These are phyloP conservation scores for Sphaerosporella brunnea DNA, from an alignment of 495 filamentous ascomycete species.

Conservation along the genomic window DNA sequence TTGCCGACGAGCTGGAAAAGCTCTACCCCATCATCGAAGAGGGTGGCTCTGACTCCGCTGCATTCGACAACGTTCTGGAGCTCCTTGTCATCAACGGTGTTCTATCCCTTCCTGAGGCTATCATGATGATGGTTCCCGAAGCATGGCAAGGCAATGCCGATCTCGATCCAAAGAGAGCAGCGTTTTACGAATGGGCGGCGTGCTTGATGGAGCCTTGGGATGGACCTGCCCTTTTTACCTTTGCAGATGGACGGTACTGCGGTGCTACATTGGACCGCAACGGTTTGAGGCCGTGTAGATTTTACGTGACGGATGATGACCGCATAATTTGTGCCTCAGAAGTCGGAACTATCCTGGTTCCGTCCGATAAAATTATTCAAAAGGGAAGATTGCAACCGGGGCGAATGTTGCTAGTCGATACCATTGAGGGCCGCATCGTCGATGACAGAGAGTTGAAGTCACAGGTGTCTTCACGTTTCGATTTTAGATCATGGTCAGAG, in stretches of 20 bases:
- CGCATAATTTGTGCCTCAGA: slow-evolving; percentile 97
- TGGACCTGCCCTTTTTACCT: slow-evolving; percentile 92
- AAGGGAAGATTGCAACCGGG: slow-evolving; percentile 93
- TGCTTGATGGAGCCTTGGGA: slow-evolving; percentile 99
- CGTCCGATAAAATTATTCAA: slow-evolving; percentile 76
- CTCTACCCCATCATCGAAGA: slow-evolving; percentile 95
- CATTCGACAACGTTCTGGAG: slow-evolving; percentile 96
- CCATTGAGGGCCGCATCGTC: slow-evolving; percentile 84
- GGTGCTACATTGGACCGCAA: slow-evolving; percentile 98
- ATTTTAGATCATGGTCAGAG: slow-evolving; percentile 81
- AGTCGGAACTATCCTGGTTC: slow-evolving; percentile 84
- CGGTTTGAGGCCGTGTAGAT: slow-evolving; percentile 88
- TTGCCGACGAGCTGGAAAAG: slow-evolving; percentile 78
- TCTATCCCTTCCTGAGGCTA: slow-evolving; percentile 86
- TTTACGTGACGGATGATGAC: slow-evolving; percentile 96
- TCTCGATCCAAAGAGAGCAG: slow-evolving; percentile 91
- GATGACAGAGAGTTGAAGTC: slow-evolving; percentile 89
- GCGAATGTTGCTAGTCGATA: slow-evolving; percentile 96
- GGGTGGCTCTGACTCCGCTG: slow-evolving; percentile 92
- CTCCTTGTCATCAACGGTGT: slow-evolving; percentile 92
- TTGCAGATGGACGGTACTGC: slow-evolving; percentile 93
- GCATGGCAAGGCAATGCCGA: slow-evolving; percentile 89
- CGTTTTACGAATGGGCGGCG: slow-evolving; percentile 98
- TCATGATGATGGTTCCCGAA: slow-evolving; percentile 99
- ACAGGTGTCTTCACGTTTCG: slow-evolving; percentile 63